Percentiles rank a stretch among this genome's conserved stretches.
Evolutionary conservation across 139 green algal species (phyloP).

Genomic region (Edaphochlamys debaryana): DNA sequence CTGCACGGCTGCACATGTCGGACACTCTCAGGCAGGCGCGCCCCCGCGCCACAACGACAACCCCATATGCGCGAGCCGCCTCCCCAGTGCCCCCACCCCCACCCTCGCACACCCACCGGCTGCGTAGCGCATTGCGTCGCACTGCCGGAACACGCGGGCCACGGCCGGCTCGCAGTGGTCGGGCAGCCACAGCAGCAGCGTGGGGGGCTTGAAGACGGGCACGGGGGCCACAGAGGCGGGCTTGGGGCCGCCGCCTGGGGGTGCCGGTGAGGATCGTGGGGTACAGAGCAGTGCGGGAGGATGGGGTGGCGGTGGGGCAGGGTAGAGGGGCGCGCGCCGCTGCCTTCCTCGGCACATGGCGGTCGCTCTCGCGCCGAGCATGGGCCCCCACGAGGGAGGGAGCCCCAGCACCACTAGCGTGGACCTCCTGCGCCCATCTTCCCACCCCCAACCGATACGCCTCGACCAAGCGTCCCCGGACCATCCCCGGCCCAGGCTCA

Average conservation of each 20-base stretch:
- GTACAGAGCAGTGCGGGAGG: too few species aligned
- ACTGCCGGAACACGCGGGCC: conserved; percentile 16
- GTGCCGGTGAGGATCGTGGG: too few species aligned
- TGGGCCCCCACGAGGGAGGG: too few species aligned
- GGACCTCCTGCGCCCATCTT: too few species aligned
- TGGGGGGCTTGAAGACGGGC: conserved; percentile 49
- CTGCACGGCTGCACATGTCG: background rate
- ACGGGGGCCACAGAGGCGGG: background rate
- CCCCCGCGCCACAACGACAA: background rate
- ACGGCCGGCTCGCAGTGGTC: conserved; percentile 45
- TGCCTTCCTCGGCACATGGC: too few species aligned
- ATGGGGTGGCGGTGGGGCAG: too few species aligned
- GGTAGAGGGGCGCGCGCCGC: background rate
- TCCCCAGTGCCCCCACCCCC: background rate
- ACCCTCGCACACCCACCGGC: conserved; percentile 1
- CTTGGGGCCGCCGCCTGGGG: too few species aligned
- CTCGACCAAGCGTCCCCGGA: too few species aligned
- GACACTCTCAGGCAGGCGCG: background rate
- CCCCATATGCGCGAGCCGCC: too few species aligned
- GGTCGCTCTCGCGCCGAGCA: too few species aligned
- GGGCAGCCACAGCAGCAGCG: conserved; percentile 54
- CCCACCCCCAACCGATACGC: too few species aligned
- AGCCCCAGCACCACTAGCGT: too few species aligned
- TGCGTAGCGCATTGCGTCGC: conserved; percentile 15
- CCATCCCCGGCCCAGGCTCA: background rate